Base-by-base conservation (phyloP, 1,139 yeast species). In the Kurtzmaniella quercitrusa region DNA sequence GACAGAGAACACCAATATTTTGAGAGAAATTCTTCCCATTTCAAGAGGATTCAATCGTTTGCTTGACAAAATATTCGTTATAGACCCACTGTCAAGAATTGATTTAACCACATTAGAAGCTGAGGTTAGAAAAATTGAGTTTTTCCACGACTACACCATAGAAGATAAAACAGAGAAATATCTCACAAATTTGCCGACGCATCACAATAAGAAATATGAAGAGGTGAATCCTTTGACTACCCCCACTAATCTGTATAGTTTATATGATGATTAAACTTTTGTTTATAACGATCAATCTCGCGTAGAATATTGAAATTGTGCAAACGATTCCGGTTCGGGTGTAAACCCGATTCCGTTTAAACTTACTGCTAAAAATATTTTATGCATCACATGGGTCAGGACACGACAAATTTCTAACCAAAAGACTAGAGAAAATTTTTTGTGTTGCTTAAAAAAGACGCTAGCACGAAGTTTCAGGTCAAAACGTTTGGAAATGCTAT, bases 81-180 rank as follows among this genome's bases (percentile, higher is more conserved):
- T 82, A 43, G 79, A 84, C 55, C 95, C 95, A 12, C 71, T 70
- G 54, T 76, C 77, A 39, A 75, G 96, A 55, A 77, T 82, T 3
- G 56, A 75, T 3, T 64, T 87, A 42, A 57, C 67, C 19, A 68
- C 72, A 27, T 71, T 88, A 48, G 62, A 70, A 47, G 56, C 60
- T 11, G 71, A 68, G 48, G 58, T 77, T 14, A 52, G 69, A 4
- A 55, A 54, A 25, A 69, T 81, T 48, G 69, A 72, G 46, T 66
- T 71, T 49, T 72, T 68, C 56, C 52, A 59, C 39, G 70, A 69
- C 48, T 40, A 46, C 16, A 17, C n/a, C 2, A 25, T 15, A 9
- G 18, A 39, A 14, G 21, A 34, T 11, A 37, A 23, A 3, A 9
- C 16, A 12, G 40, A 43, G 11, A 31, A 31, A 31, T 31, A 31